Evolutionary conservation across 768 basidiomycete species (phyloP).

Genomic region (Leccinum broughii): DNA sequence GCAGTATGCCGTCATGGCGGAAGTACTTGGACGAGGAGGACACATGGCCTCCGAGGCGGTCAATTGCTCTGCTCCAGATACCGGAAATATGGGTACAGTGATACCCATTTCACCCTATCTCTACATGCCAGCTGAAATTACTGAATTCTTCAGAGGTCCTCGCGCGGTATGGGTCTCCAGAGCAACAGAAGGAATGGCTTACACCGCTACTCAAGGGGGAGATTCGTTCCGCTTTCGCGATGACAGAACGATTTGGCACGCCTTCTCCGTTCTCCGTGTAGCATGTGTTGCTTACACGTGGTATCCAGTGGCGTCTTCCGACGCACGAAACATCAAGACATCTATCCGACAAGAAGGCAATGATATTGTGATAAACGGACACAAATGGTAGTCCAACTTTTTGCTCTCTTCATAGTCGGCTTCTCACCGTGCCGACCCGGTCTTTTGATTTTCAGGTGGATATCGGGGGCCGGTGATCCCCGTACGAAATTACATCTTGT

Average conservation of each 20-base stretch:
- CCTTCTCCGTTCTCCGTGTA: conserved; percentile 2
- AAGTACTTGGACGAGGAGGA: conserved; percentile 82
- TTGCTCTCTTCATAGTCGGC: neutral
- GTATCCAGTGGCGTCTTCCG: conserved; percentile 75
- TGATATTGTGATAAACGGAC: conserved; percentile 91
- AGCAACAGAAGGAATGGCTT: conserved; percentile 91
- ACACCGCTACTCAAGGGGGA: conserved; percentile 86
- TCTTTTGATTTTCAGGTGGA: conserved; percentile 65
- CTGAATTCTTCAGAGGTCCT: conserved; percentile 73
- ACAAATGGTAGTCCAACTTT: conserved; percentile 74
- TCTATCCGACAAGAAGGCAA: conserved; percentile 81
- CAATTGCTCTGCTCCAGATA: conserved; percentile 97
- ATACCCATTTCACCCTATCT: neutral
- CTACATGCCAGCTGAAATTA: conserved; percentile 1
- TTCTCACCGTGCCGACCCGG: conserved; percentile 17
- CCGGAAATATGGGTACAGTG: conserved; percentile 88
- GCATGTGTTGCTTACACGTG: conserved; percentile 8
- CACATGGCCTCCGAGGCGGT: conserved; percentile 82
- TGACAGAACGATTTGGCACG: conserved; percentile 91
- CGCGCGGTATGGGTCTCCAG: conserved; percentile 88
- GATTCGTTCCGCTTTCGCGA: conserved; percentile 92
- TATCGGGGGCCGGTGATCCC: conserved; percentile 95
- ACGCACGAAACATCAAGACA: conserved; percentile 93
- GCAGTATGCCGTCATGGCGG: conserved; percentile 98
- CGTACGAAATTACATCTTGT: conserved; percentile 88